Conservation (phyloP, 768 basidiomycete species). For the Tephrocybe sp. region DNA sequence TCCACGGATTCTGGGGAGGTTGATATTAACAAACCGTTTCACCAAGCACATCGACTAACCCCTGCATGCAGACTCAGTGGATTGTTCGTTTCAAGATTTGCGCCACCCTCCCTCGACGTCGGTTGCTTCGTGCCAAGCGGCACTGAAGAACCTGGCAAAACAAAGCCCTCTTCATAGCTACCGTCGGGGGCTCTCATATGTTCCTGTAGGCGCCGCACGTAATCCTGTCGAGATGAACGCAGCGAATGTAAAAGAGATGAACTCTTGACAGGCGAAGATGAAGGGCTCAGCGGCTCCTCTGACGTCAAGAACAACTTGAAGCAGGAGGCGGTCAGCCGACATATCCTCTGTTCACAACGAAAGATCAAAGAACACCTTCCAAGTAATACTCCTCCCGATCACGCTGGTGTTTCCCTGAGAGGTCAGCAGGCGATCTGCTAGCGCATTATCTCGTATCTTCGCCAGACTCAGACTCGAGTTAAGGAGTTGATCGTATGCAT, state of each 20-base stretch:
- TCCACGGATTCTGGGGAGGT: constrained; percentile 87
- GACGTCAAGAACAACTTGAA: constrained; percentile 66
- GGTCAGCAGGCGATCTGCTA: constrained; percentile 57
- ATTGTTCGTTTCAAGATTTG: constrained; percentile 70
- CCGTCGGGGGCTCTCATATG: constrained; percentile 87
- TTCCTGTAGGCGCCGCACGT: constrained; percentile 55
- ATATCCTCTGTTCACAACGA: constrained; percentile 8
- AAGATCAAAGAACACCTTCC: constrained; percentile 62
- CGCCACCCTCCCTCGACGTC: constrained; percentile 21
- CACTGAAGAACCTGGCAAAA: constrained; percentile 47
- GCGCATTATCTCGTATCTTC: constrained; percentile 64
- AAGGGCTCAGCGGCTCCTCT: constrained; percentile 59
- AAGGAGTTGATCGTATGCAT: constrained; percentile 46
- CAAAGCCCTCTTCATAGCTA: constrained; percentile 68
- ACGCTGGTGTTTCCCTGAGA: constrained; percentile 42
- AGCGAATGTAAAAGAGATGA: constrained; percentile 39
- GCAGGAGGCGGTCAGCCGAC: constrained; percentile 17
- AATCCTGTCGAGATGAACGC: constrained; percentile 50
- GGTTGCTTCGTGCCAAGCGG: constrained; percentile 20
- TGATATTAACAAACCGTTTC: neutral
- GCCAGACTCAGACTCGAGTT: constrained; percentile 51
- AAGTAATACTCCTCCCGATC: constrained; percentile 76
- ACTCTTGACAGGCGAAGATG: constrained; percentile 33
- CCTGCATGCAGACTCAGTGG: constrained; percentile 79
- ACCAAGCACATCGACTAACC: constrained; percentile 32